These are phyloP conservation scores for Berberis thunbergii DNA, from an alignment of 164 flowering plant species.

Conservation along the genomic window DNA sequence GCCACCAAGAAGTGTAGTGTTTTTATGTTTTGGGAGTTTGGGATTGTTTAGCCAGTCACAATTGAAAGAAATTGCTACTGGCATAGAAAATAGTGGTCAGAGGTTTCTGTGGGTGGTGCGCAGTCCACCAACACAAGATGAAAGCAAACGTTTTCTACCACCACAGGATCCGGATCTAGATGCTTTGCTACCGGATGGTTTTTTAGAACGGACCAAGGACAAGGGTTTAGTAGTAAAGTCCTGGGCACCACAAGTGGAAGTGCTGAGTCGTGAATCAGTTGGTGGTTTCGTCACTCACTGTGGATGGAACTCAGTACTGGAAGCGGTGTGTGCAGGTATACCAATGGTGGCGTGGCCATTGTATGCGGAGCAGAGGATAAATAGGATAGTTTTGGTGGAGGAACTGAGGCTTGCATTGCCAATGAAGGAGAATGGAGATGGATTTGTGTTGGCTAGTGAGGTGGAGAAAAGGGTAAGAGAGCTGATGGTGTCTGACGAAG, in stretches of 20 bases:
- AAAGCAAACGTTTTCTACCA: neutral
- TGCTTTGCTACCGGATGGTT: slow-evolving; percentile 27
- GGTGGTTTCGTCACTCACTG: slow-evolving; percentile 40
- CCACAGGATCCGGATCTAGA: slow-evolving; percentile 24
- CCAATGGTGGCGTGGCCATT: slow-evolving; percentile 52
- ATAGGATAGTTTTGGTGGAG: slow-evolving; percentile 25
- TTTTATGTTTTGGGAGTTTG: slow-evolving; percentile 37
- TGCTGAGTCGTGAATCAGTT: slow-evolving; percentile 25
- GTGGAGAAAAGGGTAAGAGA: slow-evolving; percentile 25
- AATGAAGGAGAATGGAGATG: slow-evolving; percentile 16
- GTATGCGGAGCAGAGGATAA: slow-evolving; percentile 36
- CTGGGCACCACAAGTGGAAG: slow-evolving; percentile 41
- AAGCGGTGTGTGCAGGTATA: slow-evolving; percentile 32
- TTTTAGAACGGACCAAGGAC: slow-evolving; percentile 26
- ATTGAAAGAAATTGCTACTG: slow-evolving; percentile 31
- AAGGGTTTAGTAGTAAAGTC: slow-evolving; percentile 32
- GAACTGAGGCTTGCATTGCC: slow-evolving; percentile 26
- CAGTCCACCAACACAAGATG: slow-evolving; percentile 18
- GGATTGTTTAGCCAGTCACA: slow-evolving; percentile 25
- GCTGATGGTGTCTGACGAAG: slow-evolving; percentile 27
- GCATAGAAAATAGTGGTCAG: slow-evolving; percentile 33
- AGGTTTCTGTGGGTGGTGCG: slow-evolving; percentile 45
- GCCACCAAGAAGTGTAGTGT: slow-evolving; percentile 34
- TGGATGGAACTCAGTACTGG: slow-evolving; percentile 46
- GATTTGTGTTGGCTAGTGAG: slow-evolving; percentile 26